Evolutionary conservation across 2,329 filamentous ascomycete species (phyloP), one percentile per base, ranked within the genome.

Genomic region (Cordyceps fumosorosea): DNA sequence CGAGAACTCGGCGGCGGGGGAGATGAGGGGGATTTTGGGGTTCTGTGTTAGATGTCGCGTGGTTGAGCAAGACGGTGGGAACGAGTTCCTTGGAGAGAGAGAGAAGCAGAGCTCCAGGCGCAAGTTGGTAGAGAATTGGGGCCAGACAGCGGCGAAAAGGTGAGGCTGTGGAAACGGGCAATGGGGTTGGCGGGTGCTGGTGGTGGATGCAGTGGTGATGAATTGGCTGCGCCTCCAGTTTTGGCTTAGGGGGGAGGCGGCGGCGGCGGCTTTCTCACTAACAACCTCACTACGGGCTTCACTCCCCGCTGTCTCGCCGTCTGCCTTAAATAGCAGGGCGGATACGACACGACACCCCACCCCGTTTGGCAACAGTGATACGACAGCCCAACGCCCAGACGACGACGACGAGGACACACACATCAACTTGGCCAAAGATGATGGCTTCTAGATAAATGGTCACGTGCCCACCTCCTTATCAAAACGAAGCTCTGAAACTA

Each of bases 111-210:
- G 14, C n/a, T 50, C 47, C 18, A 34, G 3, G 52, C 22, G n/a
- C 42, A 52, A 32, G 22, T 22, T 22, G 34, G 37, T 47, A 22
- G 34, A 58, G 56, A 58, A 58, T 58, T 50, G 56, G 45, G 56
- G 56, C 56, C 29, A 58, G 56, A 58, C 32, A 55, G 44, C 45
- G 53, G 55, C 56, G 53, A 44, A n/a, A 58, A 64, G 62, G 62
- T 50, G 67, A 62, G 60, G 62, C 64, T 64, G 59, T 67, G 64
- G 65, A 67, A 62, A 66, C 66, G 56, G 64, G 65, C 64, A 48
- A 64, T 52, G 55, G 56, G 52, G 56, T 51, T 55, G 59, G 57
- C 61, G 57, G 56, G 16, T 44, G 40, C 16, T 11, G 37, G 37
- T 42, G 37, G 37, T 16, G 29, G 29, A 29, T 29, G 29, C 29